Evolutionary conservation across 1,139 yeast genomes (phyloP).

Genomic region (Diutina rugosa): DNA sequence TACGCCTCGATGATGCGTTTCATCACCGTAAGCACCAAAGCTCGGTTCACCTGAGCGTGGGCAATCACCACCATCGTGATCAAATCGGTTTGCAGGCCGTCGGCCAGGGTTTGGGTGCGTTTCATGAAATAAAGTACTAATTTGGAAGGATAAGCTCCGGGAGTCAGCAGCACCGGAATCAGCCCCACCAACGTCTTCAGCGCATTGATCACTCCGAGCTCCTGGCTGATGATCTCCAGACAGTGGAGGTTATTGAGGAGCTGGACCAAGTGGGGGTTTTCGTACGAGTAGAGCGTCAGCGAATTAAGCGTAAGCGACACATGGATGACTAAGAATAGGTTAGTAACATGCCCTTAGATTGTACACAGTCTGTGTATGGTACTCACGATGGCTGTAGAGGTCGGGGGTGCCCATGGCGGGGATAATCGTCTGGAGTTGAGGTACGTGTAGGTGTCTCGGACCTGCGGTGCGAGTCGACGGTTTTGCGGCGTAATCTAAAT

Average conservation of each 20-base stretch:
- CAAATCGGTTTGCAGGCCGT: slow-evolving; percentile 32
- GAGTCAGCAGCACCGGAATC: slow-evolving; percentile 14
- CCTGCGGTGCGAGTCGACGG: not conserved
- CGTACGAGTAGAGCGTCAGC: slow-evolving; percentile 43
- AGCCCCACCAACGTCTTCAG: slow-evolving; percentile 32
- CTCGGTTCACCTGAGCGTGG: slow-evolving; percentile 28
- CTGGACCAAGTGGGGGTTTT: slow-evolving; percentile 29
- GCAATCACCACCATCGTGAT: slow-evolving; percentile 37
- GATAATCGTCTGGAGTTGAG: not conserved
- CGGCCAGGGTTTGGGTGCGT: slow-evolving; percentile 23
- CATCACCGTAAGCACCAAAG: slow-evolving; percentile 32
- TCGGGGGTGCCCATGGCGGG: slow-evolving; percentile 12
- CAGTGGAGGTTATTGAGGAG: slow-evolving; percentile 31
- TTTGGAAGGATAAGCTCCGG: slow-evolving; percentile 14
- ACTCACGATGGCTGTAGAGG: slow-evolving; percentile 22
- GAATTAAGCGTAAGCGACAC: slow-evolving; percentile 40
- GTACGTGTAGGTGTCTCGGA: not conserved
- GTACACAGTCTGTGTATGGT: too few species aligned
- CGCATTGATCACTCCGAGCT: slow-evolving; percentile 39
- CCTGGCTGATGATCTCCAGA: slow-evolving; percentile 41
- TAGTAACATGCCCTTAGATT: not conserved
- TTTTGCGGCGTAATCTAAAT: not conserved
- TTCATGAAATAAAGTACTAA: slow-evolving; percentile 38
- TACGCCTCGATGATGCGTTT: slow-evolving; percentile 39
- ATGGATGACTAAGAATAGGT: slow-evolving; percentile 19